Evolutionary conservation across 768 basidiomycete species (phyloP).

Genomic region (Grammothele lineata): DNA sequence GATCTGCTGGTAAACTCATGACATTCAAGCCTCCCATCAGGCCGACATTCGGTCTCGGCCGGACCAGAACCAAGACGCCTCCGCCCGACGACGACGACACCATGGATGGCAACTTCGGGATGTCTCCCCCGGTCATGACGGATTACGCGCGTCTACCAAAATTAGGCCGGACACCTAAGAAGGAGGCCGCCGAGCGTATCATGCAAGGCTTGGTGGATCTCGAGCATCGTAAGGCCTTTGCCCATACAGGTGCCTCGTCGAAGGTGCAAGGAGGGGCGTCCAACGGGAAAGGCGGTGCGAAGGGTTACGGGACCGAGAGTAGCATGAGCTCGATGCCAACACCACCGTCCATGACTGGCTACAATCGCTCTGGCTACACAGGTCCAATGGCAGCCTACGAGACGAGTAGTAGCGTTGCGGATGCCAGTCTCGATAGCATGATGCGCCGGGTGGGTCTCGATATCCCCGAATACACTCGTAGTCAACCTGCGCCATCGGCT

Average conservation of each 20-base stretch:
- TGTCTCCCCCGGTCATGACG: slow-evolving; percentile 54
- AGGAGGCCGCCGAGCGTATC: slow-evolving; percentile 68
- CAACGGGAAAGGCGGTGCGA: background rate
- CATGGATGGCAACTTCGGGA: slow-evolving; percentile 35
- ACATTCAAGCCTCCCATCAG: slow-evolving; percentile 7
- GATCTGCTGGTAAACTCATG: slow-evolving; percentile 6
- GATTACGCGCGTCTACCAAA: slow-evolving; percentile 42
- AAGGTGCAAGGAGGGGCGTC: slow-evolving; percentile 3
- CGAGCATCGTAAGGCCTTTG: slow-evolving; percentile 17
- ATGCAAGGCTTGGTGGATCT: slow-evolving; percentile 51
- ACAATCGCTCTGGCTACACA: slow-evolving; percentile 40
- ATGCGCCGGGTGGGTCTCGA: slow-evolving; percentile 57
- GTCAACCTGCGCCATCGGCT: background rate
- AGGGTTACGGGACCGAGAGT: slow-evolving; percentile 36
- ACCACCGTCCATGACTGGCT: slow-evolving; percentile 69
- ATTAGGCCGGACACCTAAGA: slow-evolving; percentile 62
- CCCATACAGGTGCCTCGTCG: background rate
- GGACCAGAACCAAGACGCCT: slow-evolving; percentile 11
- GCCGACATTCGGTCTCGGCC: slow-evolving; percentile 2
- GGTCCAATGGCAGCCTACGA: slow-evolving; percentile 11
- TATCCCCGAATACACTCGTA: slow-evolving; percentile 22
- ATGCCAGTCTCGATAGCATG: slow-evolving; percentile 65
- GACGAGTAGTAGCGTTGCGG: slow-evolving; percentile 43
- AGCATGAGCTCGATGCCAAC: slow-evolving; percentile 67
- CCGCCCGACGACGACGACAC: slow-evolving; percentile 31